phyloP scores from a whole-genome alignment of 768 basidiomycete genomes.

The Phanerochaete sordida region DNA sequence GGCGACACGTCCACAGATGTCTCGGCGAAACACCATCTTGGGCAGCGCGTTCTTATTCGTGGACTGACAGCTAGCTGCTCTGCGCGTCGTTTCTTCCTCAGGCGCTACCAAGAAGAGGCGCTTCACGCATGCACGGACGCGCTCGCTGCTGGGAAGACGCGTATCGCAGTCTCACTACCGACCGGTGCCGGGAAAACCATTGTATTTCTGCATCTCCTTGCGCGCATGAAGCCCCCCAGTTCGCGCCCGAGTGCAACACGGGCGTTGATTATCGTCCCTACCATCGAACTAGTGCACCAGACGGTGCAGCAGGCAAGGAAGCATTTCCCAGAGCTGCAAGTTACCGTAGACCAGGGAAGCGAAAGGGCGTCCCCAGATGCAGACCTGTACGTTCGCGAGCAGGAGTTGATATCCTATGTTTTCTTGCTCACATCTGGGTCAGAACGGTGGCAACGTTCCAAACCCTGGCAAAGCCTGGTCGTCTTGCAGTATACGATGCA shows the following conservation, averaged over 20 bases:
- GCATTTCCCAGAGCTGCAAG: slow-evolving; percentile 67
- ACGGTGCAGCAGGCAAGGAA: slow-evolving; percentile 67
- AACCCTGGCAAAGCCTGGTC: slow-evolving; percentile 61
- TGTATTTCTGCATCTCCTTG: slow-evolving; percentile 82
- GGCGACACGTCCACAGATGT: no score
- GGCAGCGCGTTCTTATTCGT: no score
- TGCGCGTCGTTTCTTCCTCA: no score
- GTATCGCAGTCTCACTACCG: slow-evolving; percentile 82
- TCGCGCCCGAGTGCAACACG: slow-evolving; percentile 43
- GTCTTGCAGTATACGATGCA: slow-evolving; percentile 76
- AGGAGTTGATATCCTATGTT: no score
- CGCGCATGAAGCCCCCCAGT: slow-evolving; percentile 48
- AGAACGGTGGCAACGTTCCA: slow-evolving; percentile 91
- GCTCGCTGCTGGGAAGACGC: slow-evolving; percentile 55
- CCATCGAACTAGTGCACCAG: slow-evolving; percentile 85
- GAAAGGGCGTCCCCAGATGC: slow-evolving; percentile 73
- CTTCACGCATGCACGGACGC: slow-evolving; percentile 77
- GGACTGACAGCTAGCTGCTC: no score
- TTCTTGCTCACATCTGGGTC: no score
- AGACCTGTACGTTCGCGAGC: slow-evolving; percentile 80
- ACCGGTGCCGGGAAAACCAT: slow-evolving; percentile 89
- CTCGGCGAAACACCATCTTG: no score
- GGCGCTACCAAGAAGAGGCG: slow-evolving; percentile 87
- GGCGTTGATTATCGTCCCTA: slow-evolving; percentile 84
- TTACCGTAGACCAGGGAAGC: slow-evolving; percentile 90